Evolutionary conservation across 495 filamentous ascomycete genomes (phyloP).

Genomic region (Elasticomyces elasticus): DNA sequence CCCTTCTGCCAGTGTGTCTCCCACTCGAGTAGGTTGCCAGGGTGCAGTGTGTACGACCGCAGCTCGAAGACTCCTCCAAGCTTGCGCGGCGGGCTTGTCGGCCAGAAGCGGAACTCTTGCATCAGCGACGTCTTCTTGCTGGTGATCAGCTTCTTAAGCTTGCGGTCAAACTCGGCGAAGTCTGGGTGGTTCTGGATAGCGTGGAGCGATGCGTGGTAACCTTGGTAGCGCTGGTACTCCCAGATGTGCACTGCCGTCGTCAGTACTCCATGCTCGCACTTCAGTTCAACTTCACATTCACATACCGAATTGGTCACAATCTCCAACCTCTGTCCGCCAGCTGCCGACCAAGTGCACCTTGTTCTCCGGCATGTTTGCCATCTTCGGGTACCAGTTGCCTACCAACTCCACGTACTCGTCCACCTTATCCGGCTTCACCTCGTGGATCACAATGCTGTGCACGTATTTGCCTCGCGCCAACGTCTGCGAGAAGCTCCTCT

Average conservation of each 20-base stretch:
- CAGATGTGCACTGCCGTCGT: conserved; percentile 76
- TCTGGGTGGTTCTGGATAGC: conserved; percentile 69
- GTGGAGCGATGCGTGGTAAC: conserved; percentile 87
- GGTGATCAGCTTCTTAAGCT: conserved; percentile 70
- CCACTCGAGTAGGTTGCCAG: conserved; percentile 93
- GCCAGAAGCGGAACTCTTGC: conserved; percentile 99
- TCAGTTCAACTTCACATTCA: not conserved
- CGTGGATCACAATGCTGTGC: conserved; percentile 93
- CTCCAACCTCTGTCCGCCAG: conserved; percentile 97
- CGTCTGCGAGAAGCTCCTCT: conserved; percentile 87
- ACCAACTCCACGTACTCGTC: conserved; percentile 90
- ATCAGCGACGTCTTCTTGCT: conserved; percentile 83
- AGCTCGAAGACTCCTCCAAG: conserved; percentile 93
- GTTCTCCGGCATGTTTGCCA: conserved; percentile 72
- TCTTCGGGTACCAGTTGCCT: conserved; percentile 82
- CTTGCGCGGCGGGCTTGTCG: conserved; percentile 78
- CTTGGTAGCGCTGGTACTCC: conserved; percentile 97
- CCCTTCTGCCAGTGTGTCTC: conserved; percentile 97
- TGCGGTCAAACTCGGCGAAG: conserved; percentile 68
- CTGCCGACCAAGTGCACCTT: conserved; percentile 93
- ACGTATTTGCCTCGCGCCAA: conserved; percentile 96
- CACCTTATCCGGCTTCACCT: conserved; percentile 89
- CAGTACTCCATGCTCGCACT: not conserved
- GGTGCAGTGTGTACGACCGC: conserved; percentile 91
- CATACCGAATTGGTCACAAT: conserved; percentile 93